phyloP scores from a whole-genome alignment of 2,329 filamentous ascomycete species.

The Epichloe coenophiala region DNA sequence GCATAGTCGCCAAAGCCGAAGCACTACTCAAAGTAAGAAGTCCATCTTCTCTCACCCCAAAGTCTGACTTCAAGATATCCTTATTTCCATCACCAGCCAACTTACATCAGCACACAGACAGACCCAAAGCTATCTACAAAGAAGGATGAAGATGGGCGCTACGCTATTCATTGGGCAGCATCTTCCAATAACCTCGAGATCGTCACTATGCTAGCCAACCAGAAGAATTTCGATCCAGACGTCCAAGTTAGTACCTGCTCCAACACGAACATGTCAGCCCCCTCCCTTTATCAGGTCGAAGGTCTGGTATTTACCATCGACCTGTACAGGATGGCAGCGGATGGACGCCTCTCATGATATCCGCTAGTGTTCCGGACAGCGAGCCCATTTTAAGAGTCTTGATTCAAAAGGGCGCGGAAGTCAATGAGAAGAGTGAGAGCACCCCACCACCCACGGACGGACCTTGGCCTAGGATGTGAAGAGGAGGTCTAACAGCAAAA shows the following conservation, averaged over 20 bases:
- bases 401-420: slow-evolving; percentile 54
- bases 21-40: slow-evolving; percentile 8
- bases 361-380: slow-evolving; percentile 58
- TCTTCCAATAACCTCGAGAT: slow-evolving; percentile 72
- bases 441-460: background rate
- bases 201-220: slow-evolving; percentile 55
- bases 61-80: background rate
- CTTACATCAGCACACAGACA: slow-evolving; percentile 32
- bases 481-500: background rate
- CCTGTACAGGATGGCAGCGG: slow-evolving; percentile 53
- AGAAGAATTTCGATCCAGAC: slow-evolving; percentile 70
- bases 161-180: slow-evolving; percentile 88
- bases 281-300: background rate
- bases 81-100: background rate
- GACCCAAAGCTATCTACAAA: slow-evolving; percentile 62
- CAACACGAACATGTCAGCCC: background rate
- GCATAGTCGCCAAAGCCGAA: slow-evolving; percentile 8
- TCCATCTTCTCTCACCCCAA: background rate
- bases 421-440: slow-evolving; percentile 54
- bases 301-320: background rate
- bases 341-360: slow-evolving; percentile 79
- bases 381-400: slow-evolving; percentile 56
- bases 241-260: slow-evolving; percentile 41
- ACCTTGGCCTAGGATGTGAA: background rate
- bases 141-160: slow-evolving; percentile 75